Base-by-base conservation (phyloP, 345 rosid species). In the Rhizophora mangle region DNA sequence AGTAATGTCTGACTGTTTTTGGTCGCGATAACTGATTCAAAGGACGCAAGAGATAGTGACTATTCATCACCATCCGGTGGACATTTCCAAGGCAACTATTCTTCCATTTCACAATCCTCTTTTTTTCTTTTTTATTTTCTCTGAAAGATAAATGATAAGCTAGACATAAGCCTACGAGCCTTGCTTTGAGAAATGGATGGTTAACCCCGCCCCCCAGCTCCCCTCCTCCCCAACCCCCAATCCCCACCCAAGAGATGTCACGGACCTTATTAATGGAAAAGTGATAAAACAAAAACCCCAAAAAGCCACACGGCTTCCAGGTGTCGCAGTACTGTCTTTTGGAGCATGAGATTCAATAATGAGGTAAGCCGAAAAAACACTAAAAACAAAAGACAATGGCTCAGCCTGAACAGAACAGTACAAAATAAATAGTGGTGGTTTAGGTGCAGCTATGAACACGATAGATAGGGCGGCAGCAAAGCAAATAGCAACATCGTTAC, bases 1-100 rank as follows among this genome's bases (percentile, higher is more conserved):
- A 80, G 80, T 91, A 74, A 72, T 85, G 78, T 72, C 85, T 85
- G 88, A 80, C 86, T 86, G 83, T 84, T 77, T 86, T 81, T 79
- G 76, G 74, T 64, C 61, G 58, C 68, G 73, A 70, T 84, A 85
- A 82, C 87, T 77, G 86, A 89, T 84, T 85, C 87, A 76, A 83
- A 88, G 89, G 86, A 86, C 89, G 58, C 68, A 49, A 26, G 15
- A 63, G 93, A 86, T 21, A 54, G 82, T 47, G 90, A 88, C 93
- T 54, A 86, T 78, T 88, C 89, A 86, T 84, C 81, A 21, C 93
- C 81, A 71, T 78, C 81, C 75, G 26, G 21, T 79, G 68, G 70
- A 2, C 71, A 84, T 85, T 88, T 80, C 87, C 87, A 67, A 87
- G 31, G 62, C 51, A 32, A 21, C 64, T 22, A 63, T 68, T 62